Percentiles rank a stretch among this genome's conserved stretches.
phyloP scores from a whole-genome alignment of 768 basidiomycete species.

The Fomitopsis serialis region DNA sequence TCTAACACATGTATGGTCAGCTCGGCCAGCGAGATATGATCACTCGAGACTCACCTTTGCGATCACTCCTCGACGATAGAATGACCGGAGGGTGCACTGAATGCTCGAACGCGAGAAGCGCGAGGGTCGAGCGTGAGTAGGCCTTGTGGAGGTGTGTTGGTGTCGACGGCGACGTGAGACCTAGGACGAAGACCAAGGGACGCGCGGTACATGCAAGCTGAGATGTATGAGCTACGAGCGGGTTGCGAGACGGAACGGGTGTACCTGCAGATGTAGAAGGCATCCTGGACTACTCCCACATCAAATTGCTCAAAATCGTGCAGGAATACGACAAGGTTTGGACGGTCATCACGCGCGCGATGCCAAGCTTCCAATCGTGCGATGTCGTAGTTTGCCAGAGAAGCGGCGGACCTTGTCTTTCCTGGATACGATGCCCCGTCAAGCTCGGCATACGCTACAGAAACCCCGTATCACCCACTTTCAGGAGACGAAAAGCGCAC shows the following conservation, averaged over 20 bases:
- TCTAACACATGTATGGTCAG: slow-evolving; percentile 28
- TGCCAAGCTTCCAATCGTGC: slow-evolving; percentile 58
- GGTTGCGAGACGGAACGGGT: background rate
- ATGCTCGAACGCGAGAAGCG: slow-evolving; percentile 45
- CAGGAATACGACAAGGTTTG: slow-evolving; percentile 51
- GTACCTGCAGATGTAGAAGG: slow-evolving; percentile 70
- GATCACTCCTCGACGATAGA: slow-evolving; percentile 48
- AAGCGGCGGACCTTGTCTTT: slow-evolving; percentile 33
- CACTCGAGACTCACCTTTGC: slow-evolving; percentile 36
- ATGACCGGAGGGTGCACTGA: slow-evolving; percentile 43
- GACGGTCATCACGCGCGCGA: slow-evolving; percentile 11
- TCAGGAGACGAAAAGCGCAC: slow-evolving; percentile 17
- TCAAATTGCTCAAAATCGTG: slow-evolving; percentile 78
- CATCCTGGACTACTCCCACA: slow-evolving; percentile 53
- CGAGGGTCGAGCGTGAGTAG: slow-evolving; percentile 55
- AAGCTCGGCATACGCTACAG: background rate
- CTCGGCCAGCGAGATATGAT: background rate
- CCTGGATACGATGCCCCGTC: background rate
- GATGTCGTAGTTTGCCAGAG: slow-evolving; percentile 61
- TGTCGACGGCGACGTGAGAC: slow-evolving; percentile 47
- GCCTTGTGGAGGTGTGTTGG: slow-evolving; percentile 49
- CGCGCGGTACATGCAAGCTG: slow-evolving; percentile 46
- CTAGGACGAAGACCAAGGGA: slow-evolving; percentile 67
- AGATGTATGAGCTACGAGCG: background rate
- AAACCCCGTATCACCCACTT: background rate